Evolutionary conservation across 352 stramenopile genomes (phyloP).

Genomic region (Globisporangium irregulare): DNA sequence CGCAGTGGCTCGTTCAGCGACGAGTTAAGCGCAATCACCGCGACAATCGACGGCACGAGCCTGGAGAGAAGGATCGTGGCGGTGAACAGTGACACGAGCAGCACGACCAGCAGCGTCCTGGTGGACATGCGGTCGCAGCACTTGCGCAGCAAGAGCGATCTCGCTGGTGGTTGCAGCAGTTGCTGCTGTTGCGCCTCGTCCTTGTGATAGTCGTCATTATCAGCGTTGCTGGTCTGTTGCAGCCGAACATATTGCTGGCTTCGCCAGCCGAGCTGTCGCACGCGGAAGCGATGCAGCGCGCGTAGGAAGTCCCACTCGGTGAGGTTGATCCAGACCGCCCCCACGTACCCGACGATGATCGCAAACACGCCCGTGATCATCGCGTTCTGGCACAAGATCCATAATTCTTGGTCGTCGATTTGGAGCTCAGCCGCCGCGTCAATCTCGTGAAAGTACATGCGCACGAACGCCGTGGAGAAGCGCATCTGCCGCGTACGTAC

Average conservation of each 20-base stretch:
- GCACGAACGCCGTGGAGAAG: slow-evolving; percentile 44
- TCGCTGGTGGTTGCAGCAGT: background rate
- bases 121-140: slow-evolving; percentile 21
- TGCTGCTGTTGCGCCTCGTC: slow-evolving; percentile 10
- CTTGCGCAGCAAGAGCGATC: background rate
- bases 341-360: slow-evolving; percentile 35
- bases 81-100: slow-evolving; percentile 21
- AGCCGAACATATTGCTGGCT: background rate
- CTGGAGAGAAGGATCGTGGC: slow-evolving; percentile 30
- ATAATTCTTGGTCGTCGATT: slow-evolving; percentile 42
- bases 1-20: slow-evolving; percentile 48
- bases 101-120: slow-evolving; percentile 17
- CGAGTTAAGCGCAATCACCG: slow-evolving; percentile 52
- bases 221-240: slow-evolving; percentile 6
- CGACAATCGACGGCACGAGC: slow-evolving; percentile 42
- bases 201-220: slow-evolving; percentile 13
- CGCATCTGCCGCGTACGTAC: slow-evolving; percentile 55
- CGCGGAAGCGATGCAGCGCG: slow-evolving; percentile 22
- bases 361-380: slow-evolving; percentile 29
- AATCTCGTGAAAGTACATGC: slow-evolving; percentile 42
- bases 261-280: slow-evolving; percentile 1
- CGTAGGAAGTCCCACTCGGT: slow-evolving; percentile 51
- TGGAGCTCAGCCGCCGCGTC: slow-evolving; percentile 39
- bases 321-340: slow-evolving; percentile 47
- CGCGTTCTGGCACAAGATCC: slow-evolving; percentile 31